Evolutionary conservation across 108 stramenopile species (phyloP).

Genomic region (Mayamaea pseudoterrestris): DNA sequence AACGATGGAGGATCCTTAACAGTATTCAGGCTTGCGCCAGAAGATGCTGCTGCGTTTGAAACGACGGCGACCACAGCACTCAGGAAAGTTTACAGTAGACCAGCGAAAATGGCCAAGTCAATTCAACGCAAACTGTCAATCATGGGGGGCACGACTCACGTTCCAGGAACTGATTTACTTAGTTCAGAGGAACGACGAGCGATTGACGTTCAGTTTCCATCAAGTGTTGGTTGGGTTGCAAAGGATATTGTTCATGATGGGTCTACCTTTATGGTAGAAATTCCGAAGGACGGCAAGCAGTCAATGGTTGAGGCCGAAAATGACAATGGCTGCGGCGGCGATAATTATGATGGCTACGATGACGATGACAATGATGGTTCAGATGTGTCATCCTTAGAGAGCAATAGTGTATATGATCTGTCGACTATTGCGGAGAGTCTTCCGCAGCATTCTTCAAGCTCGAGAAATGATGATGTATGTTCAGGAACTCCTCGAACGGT

Average conservation of each 20-base stretch:
- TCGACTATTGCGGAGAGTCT: not conserved
- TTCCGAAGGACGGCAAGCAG: slow-evolving; percentile 6
- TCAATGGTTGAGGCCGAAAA: not conserved
- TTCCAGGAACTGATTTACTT: too few relatives aligned
- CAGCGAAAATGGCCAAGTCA: too few relatives aligned
- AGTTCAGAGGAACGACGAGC: too few relatives aligned
- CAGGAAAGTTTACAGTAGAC: too few relatives aligned
- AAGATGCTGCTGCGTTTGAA: too few relatives aligned
- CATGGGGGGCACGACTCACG: too few relatives aligned
- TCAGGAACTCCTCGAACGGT: not conserved
- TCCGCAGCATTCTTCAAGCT: not conserved
- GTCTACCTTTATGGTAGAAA: slow-evolving; percentile 23
- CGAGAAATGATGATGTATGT: not conserved
- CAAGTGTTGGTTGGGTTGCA: slow-evolving; percentile 16
- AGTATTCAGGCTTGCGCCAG: too few relatives aligned
- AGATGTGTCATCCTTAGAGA: not conserved
- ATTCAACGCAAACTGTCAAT: too few relatives aligned
- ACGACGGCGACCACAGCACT: too few relatives aligned
- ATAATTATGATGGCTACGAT: slow-evolving; percentile 1
- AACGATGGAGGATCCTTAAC: too few relatives aligned
- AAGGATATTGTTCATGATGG: slow-evolving; percentile 20
- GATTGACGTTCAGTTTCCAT: slow-evolving; percentile 4
- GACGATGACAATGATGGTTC: too few relatives aligned
- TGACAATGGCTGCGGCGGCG: slow-evolving; percentile 3
- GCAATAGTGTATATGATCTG: not conserved